Evolutionary conservation across 2,329 filamentous ascomycete genomes (phyloP), one percentile per base, ranked within the genome.

Genomic region (Aspergillus thermomutatus): DNA sequence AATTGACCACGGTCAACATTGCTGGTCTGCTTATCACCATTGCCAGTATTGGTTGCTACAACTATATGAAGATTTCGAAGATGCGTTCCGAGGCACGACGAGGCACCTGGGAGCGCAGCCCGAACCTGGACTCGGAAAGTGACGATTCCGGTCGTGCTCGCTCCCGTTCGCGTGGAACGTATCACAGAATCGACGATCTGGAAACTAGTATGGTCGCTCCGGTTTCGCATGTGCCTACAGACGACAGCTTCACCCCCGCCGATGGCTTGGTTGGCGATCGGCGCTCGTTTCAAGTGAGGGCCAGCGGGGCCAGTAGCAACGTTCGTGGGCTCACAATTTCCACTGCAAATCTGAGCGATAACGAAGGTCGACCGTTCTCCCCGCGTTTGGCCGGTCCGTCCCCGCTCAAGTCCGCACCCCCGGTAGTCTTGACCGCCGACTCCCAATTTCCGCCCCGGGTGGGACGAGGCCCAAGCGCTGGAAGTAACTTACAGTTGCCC

Each of bases 31-130:
- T 95, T n/a, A 86, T 96, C 50, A 99, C 94, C 0, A 90, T 97
- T 64, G 79, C 82, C 45, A 92, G 91, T 62, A 99, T 99, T 61
- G 87, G 80, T 4, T 86, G 87, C 14, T 99, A 99, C 76, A 99
- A 99, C 70, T 97, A 90, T 70, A 87, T 97, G 74, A 97, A 99
- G 74, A 91, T 97, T 61, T 82, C 80, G 50, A 91, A 90, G 75
- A 97, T 99, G 94, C 84, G 90, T 49, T 77, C 83, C 54, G 90
- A 96, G 11, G 91, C 92, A 1, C 72, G 75, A 21, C 75, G 79
- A 62, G 76, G 80, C 45, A 52, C 71, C 19, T 68, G 60, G 65
- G 61, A 64, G 41, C 62, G 63, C 9, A 66, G 64, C 21, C 63
- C 61, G 19, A 65, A 61, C 45, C 61, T 64, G 17, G 61, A 67